phyloP scores from a whole-genome alignment of 2,329 filamentous ascomycete species.

The Cordyceps tenuipes region DNA sequence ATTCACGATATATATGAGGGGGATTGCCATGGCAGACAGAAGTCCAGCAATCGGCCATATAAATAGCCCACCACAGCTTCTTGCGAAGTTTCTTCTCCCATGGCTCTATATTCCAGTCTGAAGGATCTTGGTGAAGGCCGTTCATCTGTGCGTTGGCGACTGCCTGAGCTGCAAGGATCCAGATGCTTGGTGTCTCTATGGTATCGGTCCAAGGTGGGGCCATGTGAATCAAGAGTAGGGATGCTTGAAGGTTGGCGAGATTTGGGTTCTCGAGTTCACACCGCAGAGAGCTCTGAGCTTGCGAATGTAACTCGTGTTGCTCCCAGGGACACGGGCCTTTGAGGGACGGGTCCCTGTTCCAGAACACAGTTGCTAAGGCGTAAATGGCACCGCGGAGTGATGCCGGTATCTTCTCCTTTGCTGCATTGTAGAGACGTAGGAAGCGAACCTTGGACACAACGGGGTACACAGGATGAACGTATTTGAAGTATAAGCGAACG shows the following conservation, averaged over 20 bases:
- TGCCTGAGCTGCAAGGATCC: conserved; percentile 35
- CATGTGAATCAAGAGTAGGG: conserved; percentile 36
- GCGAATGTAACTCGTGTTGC: conserved; percentile 33
- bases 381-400: conserved; percentile 38
- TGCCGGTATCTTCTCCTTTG: conserved; percentile 32
- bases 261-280: conserved; percentile 40
- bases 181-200: conserved; percentile 37
- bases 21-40: conserved; percentile 39
- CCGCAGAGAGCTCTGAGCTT: conserved; percentile 34
- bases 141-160: conserved; percentile 37
- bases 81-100: conserved; percentile 36
- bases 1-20: conserved; percentile 32
- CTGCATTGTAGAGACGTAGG: conserved; percentile 28
- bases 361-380: conserved; percentile 34
- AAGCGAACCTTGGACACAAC: conserved; percentile 37
- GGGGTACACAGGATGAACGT: conserved; percentile 36
- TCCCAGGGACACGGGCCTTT: conserved; percentile 26
- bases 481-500: conserved; percentile 36
- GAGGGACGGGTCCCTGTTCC: conserved; percentile 27
- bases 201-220: conserved; percentile 36
- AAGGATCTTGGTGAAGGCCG: conserved; percentile 36
- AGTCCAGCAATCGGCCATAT: conserved; percentile 35
- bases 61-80: conserved; percentile 39
- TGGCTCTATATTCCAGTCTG: conserved; percentile 31
- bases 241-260: conserved; percentile 38